Evolutionary conservation across 148 eudicot genomes (phyloP), one percentile per base, ranked within the genome.

Genomic region (Beta vulgaris): DNA sequence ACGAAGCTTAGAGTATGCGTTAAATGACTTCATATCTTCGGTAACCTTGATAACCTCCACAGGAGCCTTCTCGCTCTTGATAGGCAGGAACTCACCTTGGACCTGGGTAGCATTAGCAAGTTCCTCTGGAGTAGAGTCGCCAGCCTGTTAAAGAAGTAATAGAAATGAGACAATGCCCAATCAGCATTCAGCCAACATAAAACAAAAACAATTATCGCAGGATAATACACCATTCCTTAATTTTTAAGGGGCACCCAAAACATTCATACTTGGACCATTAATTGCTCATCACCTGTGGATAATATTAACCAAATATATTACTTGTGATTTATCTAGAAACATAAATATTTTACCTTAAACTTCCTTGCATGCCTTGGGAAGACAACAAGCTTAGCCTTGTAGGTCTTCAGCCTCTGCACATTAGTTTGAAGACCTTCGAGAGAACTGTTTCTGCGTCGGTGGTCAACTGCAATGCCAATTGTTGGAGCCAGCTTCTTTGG

Each of bases 341-440:
- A n/a, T n/a, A n/a, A n/a, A n/a, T n/a, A 46, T 2, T 4, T 16
- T 70, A 91, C 96, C 91, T 91, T 91, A 62, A 85, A 49, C 37
- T 88, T 88, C 75, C 82, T 76, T 14, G 84, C 79, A 48, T 80
- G 80, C 36, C 89, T 84, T 73, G 97, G 97, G 93, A 89, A 91
- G 78, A 91, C 89, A 69, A 89, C 97, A 36, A 91, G 68, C 85
- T 91, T 91, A 78, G 93, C 93, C 82, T 91, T 91, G 87, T 86
- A 91, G 4, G 90, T 87, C 87, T 88, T 89, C 57, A 89, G 80
- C 88, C 93, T 86, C 77, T 88, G 90, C 3, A 87, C 90, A 75
- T 91, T 91, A 43, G 87, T 28, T 76, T 88, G 90, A 6, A 91
- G 85, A 51, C 87, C 82, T 78, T 91, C 97, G 28, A 89, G 68